Base-by-base conservation (phyloP, 805 yeast species). In the Komagataella ulmi region DNA sequence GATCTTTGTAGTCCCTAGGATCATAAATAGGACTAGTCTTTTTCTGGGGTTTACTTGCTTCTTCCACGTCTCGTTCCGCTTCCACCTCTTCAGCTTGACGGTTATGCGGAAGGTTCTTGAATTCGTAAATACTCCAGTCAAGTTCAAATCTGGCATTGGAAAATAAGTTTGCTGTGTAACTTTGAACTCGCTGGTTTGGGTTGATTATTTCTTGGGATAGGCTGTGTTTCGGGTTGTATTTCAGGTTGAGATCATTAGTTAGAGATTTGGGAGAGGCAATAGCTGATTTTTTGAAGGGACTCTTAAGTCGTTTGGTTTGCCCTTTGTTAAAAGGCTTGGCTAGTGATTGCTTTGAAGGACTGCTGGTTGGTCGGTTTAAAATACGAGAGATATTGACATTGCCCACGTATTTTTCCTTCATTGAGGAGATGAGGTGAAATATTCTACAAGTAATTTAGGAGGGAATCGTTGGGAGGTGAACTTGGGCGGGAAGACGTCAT, bases 1-100 rank as follows among this genome's bases (percentile, higher is more conserved):
- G 67, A 17, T 10, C n/a, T 10, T 14, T 30, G 40, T 10, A 30
- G n/a, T 30, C 40, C 40, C 40, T 10, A 10, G 40, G 40, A 30
- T 30, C n/a, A 8, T 30, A 30, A 3, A 30, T 30, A 3, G 40
- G 40, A 8, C n/a, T 8, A 5, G 8, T 30, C 2, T 30, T 30
- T 14, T 30, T 30, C 40, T 10, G 12, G 40, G 40, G 40, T 30
- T 30, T 30, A 30, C 14, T 30, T 30, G 14, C 40, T 8, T 30
- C 40, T 30, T 30, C 40, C 40, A 10, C 40, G 40, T 30, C 40
- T 10, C 14, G 14, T 30, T 30, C 40, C 4, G 14, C 14, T 2
- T 30, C 40, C 14, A 30, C n/a, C 40, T 30, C 47, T 10, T 45
- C 23, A 5, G 14, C 47, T 10, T 45, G 12, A 14, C 6, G 6